A percentile compares a stretch with the other conserved stretches of the same genome.
Conservation (phyloP, 169 alveolate species). For the Eimeria zaria region DNA sequence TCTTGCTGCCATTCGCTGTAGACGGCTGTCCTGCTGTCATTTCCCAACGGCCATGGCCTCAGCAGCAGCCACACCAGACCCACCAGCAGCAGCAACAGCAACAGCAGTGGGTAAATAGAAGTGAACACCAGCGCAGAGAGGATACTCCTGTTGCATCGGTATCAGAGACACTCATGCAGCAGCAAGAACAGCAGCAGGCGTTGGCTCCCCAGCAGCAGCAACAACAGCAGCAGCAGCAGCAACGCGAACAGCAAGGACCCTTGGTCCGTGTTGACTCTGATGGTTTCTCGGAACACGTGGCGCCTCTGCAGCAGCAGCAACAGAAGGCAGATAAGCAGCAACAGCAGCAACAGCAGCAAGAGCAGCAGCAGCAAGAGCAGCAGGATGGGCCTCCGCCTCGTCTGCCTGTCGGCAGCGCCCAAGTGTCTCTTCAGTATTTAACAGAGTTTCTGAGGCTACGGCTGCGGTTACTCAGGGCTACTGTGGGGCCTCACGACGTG, state of each 20-base stretch:
- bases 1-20: conserved; percentile 61
- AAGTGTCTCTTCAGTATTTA: conserved; percentile 75
- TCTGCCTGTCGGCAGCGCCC: conserved; percentile 11
- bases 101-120: not conserved
- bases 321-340: conserved; percentile 4
- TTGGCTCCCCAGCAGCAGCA: not conserved
- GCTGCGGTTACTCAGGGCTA: conserved; percentile 47
- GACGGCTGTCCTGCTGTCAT: conserved; percentile 59
- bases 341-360: conserved; percentile 4
- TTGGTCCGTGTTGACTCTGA: not conserved
- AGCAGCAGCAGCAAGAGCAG: conserved; percentile 16
- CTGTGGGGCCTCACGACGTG: conserved; percentile 63
- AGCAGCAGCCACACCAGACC: conserved; percentile 45
- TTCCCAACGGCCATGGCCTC: conserved; percentile 68
- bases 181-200: conserved; percentile 36
- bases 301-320: not conserved
- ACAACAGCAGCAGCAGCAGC: not conserved
- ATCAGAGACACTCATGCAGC: conserved; percentile 18
- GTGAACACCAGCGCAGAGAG: not conserved
- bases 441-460: conserved; percentile 45
- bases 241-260: not conserved
- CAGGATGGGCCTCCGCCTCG: not conserved
- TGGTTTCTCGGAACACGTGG: not conserved
- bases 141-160: not conserved
- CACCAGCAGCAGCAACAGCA: conserved; percentile 10